A percentile compares a stretch with the other conserved stretches of the same genome.
These are phyloP conservation scores for Alectoria sarmentosa DNA, from an alignment of 495 filamentous ascomycete genomes.

Conservation along the genomic window DNA sequence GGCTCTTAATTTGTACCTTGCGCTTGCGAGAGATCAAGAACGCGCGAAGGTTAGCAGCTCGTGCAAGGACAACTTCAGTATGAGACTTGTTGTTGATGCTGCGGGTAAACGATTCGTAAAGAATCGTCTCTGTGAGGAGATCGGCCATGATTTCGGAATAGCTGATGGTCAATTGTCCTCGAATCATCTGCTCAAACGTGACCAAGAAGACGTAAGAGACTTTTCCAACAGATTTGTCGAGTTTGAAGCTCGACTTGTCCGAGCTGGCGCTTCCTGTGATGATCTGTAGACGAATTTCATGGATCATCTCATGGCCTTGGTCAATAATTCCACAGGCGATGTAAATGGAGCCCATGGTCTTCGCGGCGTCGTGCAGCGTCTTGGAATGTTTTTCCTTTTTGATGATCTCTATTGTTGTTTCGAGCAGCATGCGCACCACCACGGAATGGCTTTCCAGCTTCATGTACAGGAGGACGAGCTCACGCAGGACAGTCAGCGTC, in stretches of 20 bases:
- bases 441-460: conserved; percentile 37
- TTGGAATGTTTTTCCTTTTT: conserved; percentile 43
- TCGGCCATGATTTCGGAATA: conserved; percentile 52
- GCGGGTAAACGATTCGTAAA: conserved; percentile 50
- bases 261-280: conserved; percentile 38
- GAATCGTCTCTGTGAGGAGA: conserved; percentile 48
- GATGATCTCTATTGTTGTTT: conserved; percentile 45
- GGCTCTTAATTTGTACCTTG: conserved; percentile 37
- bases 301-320: conserved; percentile 47
- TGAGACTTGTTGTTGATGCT: conserved; percentile 35
- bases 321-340: conserved; percentile 44
- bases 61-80: conserved; percentile 42
- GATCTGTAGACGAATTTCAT: conserved; percentile 49
- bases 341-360: conserved; percentile 49
- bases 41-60: conserved; percentile 44
- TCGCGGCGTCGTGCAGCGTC: conserved; percentile 43
- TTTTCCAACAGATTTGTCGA: conserved; percentile 33
- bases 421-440: conserved; percentile 41
- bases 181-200: conserved; percentile 48
- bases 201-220: conserved; percentile 53
- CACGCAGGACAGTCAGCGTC: conserved; percentile 48
- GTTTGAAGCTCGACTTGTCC: conserved; percentile 33
- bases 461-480: conserved; percentile 46
- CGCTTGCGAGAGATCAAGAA: conserved; percentile 46
- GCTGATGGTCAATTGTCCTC: conserved; percentile 28